Evolutionary conservation across 805 yeast species (phyloP).

Genomic region (Metschnikowia koreensis): DNA sequence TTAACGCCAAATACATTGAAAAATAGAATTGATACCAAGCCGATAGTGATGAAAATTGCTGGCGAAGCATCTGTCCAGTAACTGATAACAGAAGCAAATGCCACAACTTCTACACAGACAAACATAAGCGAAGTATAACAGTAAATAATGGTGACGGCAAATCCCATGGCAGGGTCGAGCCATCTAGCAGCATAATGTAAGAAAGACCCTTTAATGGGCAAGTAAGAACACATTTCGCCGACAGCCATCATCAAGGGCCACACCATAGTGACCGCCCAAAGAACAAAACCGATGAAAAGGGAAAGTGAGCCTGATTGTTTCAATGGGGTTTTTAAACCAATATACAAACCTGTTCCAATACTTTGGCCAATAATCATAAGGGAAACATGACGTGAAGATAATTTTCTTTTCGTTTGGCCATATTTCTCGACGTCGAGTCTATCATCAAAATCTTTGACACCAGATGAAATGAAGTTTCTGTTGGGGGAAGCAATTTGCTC

Average conservation of each 20-base stretch:
- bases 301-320: constrained; percentile 34
- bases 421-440: constrained; percentile 26
- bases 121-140: constrained; percentile 36
- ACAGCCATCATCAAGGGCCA: constrained; percentile 39
- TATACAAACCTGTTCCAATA: constrained; percentile 37
- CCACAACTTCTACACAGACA: constrained; percentile 33
- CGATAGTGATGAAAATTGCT: constrained; percentile 31
- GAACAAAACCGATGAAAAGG: constrained; percentile 31
- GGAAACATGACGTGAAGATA: constrained; percentile 32
- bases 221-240: constrained; percentile 38
- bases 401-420: constrained; percentile 30
- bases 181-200: constrained; percentile 35
- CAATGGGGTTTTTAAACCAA: constrained; percentile 32
- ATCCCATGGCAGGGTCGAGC: constrained; percentile 38
- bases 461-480: constrained; percentile 8
- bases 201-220: constrained; percentile 37
- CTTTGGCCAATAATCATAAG: constrained; percentile 36
- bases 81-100: constrained; percentile 28
- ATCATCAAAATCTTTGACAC: constrained; percentile 27
- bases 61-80: constrained; percentile 35
- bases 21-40: constrained; percentile 25
- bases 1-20: constrained; percentile 29
- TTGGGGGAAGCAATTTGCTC: constrained; percentile 14
- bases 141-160: constrained; percentile 32
- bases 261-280: constrained; percentile 30